Conservation (phyloP, 805 yeast species). For the Monosporozyma servazzii region DNA sequence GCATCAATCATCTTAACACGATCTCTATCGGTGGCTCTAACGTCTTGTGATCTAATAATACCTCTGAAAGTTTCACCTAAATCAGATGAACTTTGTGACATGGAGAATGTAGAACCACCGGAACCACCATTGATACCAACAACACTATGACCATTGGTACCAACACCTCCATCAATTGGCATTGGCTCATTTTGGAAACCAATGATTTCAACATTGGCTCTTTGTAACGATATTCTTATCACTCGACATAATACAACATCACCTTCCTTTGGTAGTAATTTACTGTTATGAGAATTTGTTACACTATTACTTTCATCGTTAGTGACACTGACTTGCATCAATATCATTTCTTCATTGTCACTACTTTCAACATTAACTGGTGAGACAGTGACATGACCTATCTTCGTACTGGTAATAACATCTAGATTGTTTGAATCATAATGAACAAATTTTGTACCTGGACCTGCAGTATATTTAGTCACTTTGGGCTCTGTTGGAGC, state of each 20-base stretch:
- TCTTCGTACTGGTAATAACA: conserved; percentile 46
- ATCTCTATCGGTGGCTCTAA: conserved; percentile 86
- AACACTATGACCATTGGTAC: conserved; percentile 41
- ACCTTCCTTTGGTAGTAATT: conserved; percentile 56
- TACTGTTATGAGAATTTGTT: neutral
- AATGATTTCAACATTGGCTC: conserved; percentile 70
- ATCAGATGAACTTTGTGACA: conserved; percentile 48
- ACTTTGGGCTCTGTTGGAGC: conserved; percentile 18
- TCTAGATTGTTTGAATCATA: conserved; percentile 37
- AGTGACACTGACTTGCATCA: conserved; percentile 1
- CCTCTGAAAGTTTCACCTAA: conserved; percentile 87
- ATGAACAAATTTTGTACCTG: conserved; percentile 49
- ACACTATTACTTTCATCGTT: conserved; percentile 8
- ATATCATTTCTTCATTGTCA: conserved; percentile 5
- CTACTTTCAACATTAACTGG: neutral
- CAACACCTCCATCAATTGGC: conserved; percentile 55
- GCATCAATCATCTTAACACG: conserved; percentile 68
- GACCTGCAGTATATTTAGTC: conserved; percentile 45
- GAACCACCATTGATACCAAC: conserved; percentile 47
- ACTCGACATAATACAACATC: conserved; percentile 76
- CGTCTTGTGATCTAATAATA: conserved; percentile 75
- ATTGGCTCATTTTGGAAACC: conserved; percentile 56
- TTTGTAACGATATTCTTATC: conserved; percentile 52
- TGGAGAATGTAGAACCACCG: conserved; percentile 37
- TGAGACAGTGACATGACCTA: conserved; percentile 43